Percentiles rank a stretch among this genome's conserved stretches.
Evolutionary conservation across 768 basidiomycete genomes (phyloP).

Genomic region (Leccinum uliginosum): DNA sequence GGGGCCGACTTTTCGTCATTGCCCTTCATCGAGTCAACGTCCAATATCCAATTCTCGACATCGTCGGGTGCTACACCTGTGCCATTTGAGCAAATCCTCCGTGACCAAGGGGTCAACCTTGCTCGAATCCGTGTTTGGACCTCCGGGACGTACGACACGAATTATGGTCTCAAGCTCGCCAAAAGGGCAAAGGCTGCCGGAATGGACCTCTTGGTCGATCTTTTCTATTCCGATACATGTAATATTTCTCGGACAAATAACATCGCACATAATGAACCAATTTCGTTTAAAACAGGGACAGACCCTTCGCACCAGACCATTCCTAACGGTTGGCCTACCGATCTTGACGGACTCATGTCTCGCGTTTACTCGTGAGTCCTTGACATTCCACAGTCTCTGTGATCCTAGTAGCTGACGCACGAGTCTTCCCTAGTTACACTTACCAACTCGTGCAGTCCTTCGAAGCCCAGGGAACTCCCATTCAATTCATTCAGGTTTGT

Average conservation of each 20-base stretch:
- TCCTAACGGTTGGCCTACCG: conserved; percentile 12
- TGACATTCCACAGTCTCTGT: too few relatives aligned
- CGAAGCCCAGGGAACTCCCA: conserved; percentile 5
- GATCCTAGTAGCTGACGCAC: neutral
- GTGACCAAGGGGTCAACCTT: conserved; percentile 9
- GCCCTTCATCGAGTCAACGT: conserved; percentile 10
- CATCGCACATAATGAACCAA: neutral
- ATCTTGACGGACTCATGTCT: conserved; percentile 8
- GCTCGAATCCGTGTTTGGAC: conserved; percentile 15
- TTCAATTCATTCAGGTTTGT: conserved; percentile 11
- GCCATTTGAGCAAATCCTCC: conserved; percentile 9
- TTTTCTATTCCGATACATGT: conserved; percentile 12
- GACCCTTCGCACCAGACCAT: conserved; percentile 8
- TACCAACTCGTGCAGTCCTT: conserved; percentile 4
- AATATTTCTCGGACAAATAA: neutral
- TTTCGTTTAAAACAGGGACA: neutral
- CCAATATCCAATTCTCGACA: neutral
- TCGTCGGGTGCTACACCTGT: neutral
- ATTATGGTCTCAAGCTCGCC: conserved; percentile 9
- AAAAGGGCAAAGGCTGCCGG: conserved; percentile 9
- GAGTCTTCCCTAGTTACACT: conserved; percentile 3
- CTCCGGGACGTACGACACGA: conserved; percentile 7
- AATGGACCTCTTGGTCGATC: conserved; percentile 10
- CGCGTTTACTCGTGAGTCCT: conserved; percentile 5
- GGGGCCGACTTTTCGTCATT: conserved; percentile 17